These are phyloP conservation scores for Lactarius quietus DNA, from an alignment of 768 basidiomycete genomes.

Conservation along the genomic window DNA sequence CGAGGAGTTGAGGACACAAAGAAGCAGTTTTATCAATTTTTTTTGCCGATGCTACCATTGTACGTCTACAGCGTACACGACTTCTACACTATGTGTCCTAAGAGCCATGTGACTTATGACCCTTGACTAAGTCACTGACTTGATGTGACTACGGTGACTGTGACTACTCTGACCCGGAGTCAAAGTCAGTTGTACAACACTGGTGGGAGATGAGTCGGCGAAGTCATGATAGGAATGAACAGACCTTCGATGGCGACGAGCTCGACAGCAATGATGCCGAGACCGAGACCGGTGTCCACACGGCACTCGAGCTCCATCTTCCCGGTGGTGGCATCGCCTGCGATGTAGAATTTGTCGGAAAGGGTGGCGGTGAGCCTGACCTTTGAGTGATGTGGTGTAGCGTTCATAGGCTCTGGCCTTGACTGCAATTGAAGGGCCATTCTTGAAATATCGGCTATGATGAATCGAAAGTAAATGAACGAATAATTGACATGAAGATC, in stretches of 20 bases:
- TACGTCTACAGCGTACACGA: too few species aligned
- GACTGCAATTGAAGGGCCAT: slow-evolving; percentile 36
- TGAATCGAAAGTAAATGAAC: background rate
- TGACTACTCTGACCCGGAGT: too few species aligned
- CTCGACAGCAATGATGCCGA: slow-evolving; percentile 75
- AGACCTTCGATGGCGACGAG: slow-evolving; percentile 69
- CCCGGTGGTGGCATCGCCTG: slow-evolving; percentile 63
- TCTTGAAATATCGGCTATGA: background rate
- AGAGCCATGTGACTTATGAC: too few species aligned
- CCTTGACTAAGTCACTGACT: too few species aligned
- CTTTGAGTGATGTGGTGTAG: slow-evolving; percentile 73
- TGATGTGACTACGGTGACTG: too few species aligned
- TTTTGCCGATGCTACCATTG: too few species aligned
- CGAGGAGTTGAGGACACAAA: too few species aligned
- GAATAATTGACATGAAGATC: slow-evolving; percentile 12
- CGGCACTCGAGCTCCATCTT: slow-evolving; percentile 80
- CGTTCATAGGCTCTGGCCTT: slow-evolving; percentile 70
- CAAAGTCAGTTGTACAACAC: too few species aligned
- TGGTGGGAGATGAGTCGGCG: slow-evolving; percentile 1
- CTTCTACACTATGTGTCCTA: too few species aligned
- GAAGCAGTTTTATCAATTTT: too few species aligned
- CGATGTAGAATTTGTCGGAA: slow-evolving; percentile 57
- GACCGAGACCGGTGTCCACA: slow-evolving; percentile 67
- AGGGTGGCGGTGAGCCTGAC: slow-evolving; percentile 64
- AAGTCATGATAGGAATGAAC: background rate